Base-by-base conservation (phyloP, 345 rosid species). In the Eucalyptus polyanthemos region DNA sequence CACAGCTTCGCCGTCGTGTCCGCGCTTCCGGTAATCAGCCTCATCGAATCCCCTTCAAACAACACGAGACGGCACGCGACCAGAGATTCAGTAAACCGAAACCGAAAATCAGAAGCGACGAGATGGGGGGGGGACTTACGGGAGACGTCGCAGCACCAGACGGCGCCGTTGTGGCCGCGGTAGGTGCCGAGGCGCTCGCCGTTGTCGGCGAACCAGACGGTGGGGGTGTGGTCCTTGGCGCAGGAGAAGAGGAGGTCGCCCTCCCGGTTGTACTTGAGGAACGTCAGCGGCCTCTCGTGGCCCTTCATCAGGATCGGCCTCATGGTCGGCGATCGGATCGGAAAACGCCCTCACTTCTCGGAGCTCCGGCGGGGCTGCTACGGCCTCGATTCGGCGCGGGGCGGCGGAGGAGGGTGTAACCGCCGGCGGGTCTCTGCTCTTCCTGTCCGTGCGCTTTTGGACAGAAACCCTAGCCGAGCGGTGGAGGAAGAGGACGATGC, bases 121-220 rank as follows among this genome's bases (percentile, higher is more conserved):
- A 9, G 8, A 8, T 45, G 47, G 6, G 29, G 14, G 44, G 86
- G 19, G 34, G 1, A 62, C 91, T 91, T 93, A 89, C 99, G 93
- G 27, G 99, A 97, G 88, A 98, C 95, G 90, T 98, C 98, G 89
- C 99, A 97, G 76, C 93, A 94, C 99, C 99, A 98, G 86, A 97
- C 99, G 80, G 99, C 99, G 44, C 99, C 99, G 87, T 98, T 98
- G 94, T 98, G 99, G 72, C 99, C 99, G 58, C 99, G 98, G 89
- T 95, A 98, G 86, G 99, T 97, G 67, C 99, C 99, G 11, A 95
- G 93, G 80, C 99, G 98, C 92, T 98, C 96, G 85, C 99, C 99
- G 88, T 97, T 95, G 90, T 97, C 98, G 83, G 99, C 99, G 90
- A 92, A 98, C 99, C 99, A 98, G 87, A 98, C 96, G 34, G 99